Evolutionary conservation across 768 basidiomycete genomes (phyloP).

Genomic region (Clitopilus hobsonii): DNA sequence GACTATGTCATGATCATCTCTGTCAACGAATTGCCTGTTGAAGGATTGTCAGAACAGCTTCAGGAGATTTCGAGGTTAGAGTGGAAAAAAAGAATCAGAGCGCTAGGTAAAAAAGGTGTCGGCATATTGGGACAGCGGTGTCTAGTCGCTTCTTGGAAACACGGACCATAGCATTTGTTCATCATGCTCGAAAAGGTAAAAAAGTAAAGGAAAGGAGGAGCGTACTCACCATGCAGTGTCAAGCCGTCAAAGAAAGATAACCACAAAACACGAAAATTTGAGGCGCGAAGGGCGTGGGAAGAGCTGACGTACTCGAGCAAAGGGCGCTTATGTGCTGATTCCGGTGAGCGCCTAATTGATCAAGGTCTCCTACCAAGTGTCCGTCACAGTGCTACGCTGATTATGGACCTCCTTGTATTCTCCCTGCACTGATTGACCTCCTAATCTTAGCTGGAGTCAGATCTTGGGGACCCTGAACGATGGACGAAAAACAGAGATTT

Average conservation of each 20-base stretch:
- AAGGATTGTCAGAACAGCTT: too few species aligned
- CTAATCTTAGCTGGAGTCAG: too few species aligned
- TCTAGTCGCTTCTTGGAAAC: constrained; percentile 91
- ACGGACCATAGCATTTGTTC: constrained; percentile 88
- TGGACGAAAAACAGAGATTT: too few species aligned
- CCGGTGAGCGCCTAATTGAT: background rate
- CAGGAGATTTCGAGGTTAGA: background rate
- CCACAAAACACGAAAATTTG: background rate
- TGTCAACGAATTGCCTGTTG: background rate
- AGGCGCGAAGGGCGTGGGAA: background rate
- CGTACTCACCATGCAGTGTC: background rate
- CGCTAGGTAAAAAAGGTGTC: constrained; percentile 65
- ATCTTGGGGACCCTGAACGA: too few species aligned
- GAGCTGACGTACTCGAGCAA: background rate
- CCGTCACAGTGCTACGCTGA: too few species aligned
- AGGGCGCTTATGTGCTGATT: background rate
- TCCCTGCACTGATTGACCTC: too few species aligned
- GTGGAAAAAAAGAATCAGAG: constrained; percentile 40
- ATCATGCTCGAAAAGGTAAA: constrained; percentile 23
- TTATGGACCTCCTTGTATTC: too few species aligned
- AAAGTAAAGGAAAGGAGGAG: background rate
- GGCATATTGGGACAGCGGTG: constrained; percentile 71
- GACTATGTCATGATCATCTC: too few species aligned
- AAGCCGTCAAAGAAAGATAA: background rate
- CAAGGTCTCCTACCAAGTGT: too few species aligned